A percentile compares a stretch with the other conserved stretches of the same genome.
phyloP scores from a whole-genome alignment of 441 rosid species.

The Adansonia rubrostipa region DNA sequence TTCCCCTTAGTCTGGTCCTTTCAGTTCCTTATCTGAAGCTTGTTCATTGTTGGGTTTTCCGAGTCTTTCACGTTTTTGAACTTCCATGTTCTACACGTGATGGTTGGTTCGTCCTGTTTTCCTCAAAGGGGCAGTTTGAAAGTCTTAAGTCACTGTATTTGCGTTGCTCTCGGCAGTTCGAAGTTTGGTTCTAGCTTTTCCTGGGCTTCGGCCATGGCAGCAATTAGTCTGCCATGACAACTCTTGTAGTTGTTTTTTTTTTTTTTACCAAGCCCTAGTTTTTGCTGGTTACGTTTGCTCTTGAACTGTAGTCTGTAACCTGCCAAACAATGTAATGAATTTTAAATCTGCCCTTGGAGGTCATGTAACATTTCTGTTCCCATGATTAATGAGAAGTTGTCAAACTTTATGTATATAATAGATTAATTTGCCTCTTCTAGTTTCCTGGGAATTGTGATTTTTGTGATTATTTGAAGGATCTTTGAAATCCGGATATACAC shows the following conservation, averaged over 20 bases:
- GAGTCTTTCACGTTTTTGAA: constrained; percentile 30
- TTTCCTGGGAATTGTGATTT: background rate
- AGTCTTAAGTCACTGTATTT: background rate
- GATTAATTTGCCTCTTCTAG: background rate
- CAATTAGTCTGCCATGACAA: constrained; percentile 49
- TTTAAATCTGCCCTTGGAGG: constrained; percentile 30
- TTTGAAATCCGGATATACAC: too few relatives aligned
- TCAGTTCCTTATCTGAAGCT: background rate
- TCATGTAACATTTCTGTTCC: constrained; percentile 28
- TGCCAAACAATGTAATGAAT: constrained; percentile 35
- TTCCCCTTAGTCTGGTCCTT: background rate
- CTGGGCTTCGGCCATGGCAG: constrained; percentile 56
- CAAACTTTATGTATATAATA: background rate
- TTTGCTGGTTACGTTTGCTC: constrained; percentile 37
- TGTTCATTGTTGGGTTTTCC: background rate
- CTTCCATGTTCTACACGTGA: constrained; percentile 36
- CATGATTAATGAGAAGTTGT: constrained; percentile 15
- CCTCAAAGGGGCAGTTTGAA: constrained; percentile 33
- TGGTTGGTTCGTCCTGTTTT: constrained; percentile 40
- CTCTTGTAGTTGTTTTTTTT: constrained; percentile 38
- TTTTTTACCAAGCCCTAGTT: constrained; percentile 38
- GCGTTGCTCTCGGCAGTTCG: constrained; percentile 38
- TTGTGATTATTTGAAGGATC: background rate
- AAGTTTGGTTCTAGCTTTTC: constrained; percentile 35
- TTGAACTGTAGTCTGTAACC: constrained; percentile 37